Evolutionary conservation across 2,329 filamentous ascomycete genomes (phyloP).

Genomic region (Pezicula neosporulosa): DNA sequence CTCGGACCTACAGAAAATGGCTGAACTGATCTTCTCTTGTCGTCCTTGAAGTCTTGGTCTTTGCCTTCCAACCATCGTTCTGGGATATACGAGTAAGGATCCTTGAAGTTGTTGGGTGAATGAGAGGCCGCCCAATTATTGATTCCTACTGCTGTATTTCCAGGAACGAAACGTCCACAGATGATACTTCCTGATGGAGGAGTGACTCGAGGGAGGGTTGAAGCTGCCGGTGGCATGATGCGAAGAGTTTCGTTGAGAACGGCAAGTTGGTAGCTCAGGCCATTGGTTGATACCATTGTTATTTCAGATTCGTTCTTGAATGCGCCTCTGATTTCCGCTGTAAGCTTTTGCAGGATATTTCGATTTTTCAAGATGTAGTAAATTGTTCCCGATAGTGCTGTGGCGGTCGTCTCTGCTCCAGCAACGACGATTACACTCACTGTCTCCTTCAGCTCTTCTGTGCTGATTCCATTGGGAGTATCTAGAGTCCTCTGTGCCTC

Average conservation of each 20-base stretch:
- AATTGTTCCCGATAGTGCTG: slow-evolving; percentile 32
- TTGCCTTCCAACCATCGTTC: slow-evolving; percentile 19
- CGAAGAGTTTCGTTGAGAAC: slow-evolving; percentile 35
- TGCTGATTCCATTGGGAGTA: slow-evolving; percentile 13
- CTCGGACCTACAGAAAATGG: slow-evolving; percentile 28
- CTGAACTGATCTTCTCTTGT: slow-evolving; percentile 28
- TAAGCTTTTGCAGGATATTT: slow-evolving; percentile 32
- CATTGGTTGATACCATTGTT: slow-evolving; percentile 1
- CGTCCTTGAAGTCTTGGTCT: slow-evolving; percentile 19
- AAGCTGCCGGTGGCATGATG: slow-evolving; percentile 29
- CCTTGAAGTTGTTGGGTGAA: slow-evolving; percentile 12
- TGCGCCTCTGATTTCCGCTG: slow-evolving; percentile 35
- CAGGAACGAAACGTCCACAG: slow-evolving; percentile 9
- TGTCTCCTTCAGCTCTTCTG: slow-evolving; percentile 11
- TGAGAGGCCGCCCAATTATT: slow-evolving; percentile 26
- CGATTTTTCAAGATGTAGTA: slow-evolving; percentile 18
- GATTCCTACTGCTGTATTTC: slow-evolving; percentile 11
- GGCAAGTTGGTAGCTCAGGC: slow-evolving; percentile 30
- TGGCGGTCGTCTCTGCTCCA: slow-evolving; percentile 37
- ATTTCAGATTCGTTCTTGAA: slow-evolving; percentile 29
- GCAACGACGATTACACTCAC: slow-evolving; percentile 26
- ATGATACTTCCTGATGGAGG: slow-evolving; percentile 10
- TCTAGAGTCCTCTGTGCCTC: slow-evolving; percentile 26
- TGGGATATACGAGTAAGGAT: slow-evolving; percentile 14
- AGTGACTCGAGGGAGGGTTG: slow-evolving; percentile 8